These are phyloP conservation scores for Hordeum pubiflorum DNA, from an alignment of 202 grass and related monocot species.

Conservation along the genomic window DNA sequence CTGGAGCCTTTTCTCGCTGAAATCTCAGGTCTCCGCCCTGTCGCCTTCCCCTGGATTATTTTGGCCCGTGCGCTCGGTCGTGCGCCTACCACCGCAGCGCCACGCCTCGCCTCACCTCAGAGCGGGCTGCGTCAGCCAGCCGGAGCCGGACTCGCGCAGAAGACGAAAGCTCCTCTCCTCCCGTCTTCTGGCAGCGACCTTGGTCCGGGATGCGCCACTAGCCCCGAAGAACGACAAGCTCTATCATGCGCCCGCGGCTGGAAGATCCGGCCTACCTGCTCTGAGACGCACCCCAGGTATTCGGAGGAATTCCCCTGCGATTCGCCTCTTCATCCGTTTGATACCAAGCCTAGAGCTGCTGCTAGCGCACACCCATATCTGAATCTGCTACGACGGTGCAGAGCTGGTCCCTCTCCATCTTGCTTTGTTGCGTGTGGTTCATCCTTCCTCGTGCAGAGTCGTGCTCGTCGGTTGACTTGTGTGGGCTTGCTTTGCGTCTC, in stretches of 20 bases:
- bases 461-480: background rate
- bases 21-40: background rate
- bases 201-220: background rate
- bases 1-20: background rate
- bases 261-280: background rate
- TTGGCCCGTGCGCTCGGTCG: constrained; percentile 4
- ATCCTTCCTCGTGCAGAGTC: background rate
- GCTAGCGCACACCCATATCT: background rate
- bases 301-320: constrained; percentile 16
- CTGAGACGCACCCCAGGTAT: background rate
- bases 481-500: background rate
- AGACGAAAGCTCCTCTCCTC: background rate
- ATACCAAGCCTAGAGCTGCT: background rate
- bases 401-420: background rate
- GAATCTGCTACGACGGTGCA: background rate
- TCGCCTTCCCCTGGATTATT: background rate
- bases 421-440: background rate
- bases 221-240: background rate
- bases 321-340: background rate
- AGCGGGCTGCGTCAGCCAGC: background rate
- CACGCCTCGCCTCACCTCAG: background rate
- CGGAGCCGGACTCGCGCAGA: background rate
- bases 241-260: background rate
- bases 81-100: background rate
- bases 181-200: background rate